Conservation (phyloP, 495 filamentous ascomycete genomes). For the Penicillium macrosclerotiorum region DNA sequence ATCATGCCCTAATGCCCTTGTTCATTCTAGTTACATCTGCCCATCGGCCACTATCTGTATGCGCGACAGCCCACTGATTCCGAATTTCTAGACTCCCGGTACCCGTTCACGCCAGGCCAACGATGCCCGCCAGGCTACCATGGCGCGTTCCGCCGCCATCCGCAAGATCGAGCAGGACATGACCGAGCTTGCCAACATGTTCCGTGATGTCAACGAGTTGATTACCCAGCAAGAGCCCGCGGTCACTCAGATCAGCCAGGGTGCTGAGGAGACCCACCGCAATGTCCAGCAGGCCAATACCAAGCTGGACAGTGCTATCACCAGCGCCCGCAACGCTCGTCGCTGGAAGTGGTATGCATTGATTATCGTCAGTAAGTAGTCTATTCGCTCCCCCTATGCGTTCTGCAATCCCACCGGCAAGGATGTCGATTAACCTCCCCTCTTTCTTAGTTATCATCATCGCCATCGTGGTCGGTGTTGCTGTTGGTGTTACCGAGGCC, state of each 20-base stretch:
- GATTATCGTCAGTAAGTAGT: slow-evolving; percentile 70
- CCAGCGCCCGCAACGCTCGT: slow-evolving; percentile 72
- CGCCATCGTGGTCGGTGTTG: slow-evolving; percentile 48
- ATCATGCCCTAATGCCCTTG: neutral
- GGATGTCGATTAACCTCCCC: neutral
- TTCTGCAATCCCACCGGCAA: neutral
- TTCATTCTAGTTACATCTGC: no score
- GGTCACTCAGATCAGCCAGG: slow-evolving; percentile 74
- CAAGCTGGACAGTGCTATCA: slow-evolving; percentile 73
- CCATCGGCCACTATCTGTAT: neutral
- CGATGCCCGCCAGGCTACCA: slow-evolving; percentile 69
- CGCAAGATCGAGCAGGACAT: slow-evolving; percentile 88
- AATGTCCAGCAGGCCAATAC: slow-evolving; percentile 79
- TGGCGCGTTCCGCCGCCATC: slow-evolving; percentile 83
- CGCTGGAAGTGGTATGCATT: slow-evolving; percentile 99
- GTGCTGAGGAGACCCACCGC: slow-evolving; percentile 72
- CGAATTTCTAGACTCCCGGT: slow-evolving; percentile 51
- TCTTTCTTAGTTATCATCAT: slow-evolving; percentile 48
- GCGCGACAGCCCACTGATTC: slow-evolving; percentile 1
- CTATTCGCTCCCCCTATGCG: neutral
- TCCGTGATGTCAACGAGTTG: slow-evolving; percentile 79
- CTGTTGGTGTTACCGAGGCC: slow-evolving; percentile 45
- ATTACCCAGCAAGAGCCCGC: slow-evolving; percentile 79
- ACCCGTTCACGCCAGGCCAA: slow-evolving; percentile 79
- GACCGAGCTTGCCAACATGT: slow-evolving; percentile 77